A percentile compares a stretch with the other conserved stretches of the same genome.
These are phyloP conservation scores for Phytopythium ostracodes DNA, from an alignment of 352 stramenopile species.

Conservation along the genomic window DNA sequence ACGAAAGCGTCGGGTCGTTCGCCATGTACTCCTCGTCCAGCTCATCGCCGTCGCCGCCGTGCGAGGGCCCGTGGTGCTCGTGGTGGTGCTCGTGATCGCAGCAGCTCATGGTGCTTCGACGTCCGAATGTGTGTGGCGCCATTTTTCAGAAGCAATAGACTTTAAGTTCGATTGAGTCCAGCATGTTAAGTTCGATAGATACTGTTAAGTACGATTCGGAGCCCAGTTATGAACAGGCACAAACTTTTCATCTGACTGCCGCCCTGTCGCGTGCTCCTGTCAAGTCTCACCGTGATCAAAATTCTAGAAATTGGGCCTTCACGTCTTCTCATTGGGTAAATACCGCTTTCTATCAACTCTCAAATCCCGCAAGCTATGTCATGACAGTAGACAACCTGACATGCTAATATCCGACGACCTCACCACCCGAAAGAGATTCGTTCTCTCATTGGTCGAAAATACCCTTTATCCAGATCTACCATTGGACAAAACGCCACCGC, in stretches of 20 bases:
- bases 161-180: background rate
- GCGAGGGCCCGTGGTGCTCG: conserved; percentile 15
- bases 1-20: conserved; percentile 58
- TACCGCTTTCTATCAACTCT: background rate
- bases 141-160: background rate
- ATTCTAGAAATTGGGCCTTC: background rate
- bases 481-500: background rate
- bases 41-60: conserved; percentile 17
- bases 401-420: background rate
- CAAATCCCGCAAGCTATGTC: background rate
- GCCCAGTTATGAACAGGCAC: background rate
- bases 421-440: background rate
- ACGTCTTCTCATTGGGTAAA: conserved; percentile 2
- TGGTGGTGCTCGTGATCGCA: conserved; percentile 13
- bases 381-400: background rate
- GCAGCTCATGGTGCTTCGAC: conserved; percentile 1
- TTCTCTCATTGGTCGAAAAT: background rate
- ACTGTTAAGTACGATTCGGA: conserved; percentile 1
- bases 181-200: background rate
- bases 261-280: background rate
- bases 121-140: background rate
- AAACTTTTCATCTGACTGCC: background rate
- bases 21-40: conserved; percentile 26
- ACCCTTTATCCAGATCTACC: too few relatives aligned
- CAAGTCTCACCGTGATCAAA: background rate